phyloP scores from a whole-genome alignment of 805 yeast genomes.

The Teunomyces stri region DNA sequence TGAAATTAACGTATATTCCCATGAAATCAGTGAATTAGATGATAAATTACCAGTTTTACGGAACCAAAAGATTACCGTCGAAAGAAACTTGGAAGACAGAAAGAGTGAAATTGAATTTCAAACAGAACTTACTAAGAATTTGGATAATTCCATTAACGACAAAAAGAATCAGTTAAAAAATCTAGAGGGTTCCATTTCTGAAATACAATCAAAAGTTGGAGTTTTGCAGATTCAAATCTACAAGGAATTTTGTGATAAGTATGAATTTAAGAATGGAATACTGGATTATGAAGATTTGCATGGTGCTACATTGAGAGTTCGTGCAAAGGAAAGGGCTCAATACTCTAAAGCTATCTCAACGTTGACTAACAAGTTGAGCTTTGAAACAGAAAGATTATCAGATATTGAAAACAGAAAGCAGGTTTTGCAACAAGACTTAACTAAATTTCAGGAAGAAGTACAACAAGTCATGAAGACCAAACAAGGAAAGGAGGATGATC shows the following conservation, averaged over 20 bases:
- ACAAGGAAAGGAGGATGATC: slow-evolving; percentile 19
- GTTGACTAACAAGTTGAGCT: slow-evolving; percentile 57
- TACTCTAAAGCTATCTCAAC: slow-evolving; percentile 59
- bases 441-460: slow-evolving; percentile 33
- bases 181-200: slow-evolving; percentile 20
- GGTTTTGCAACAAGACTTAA: slow-evolving; percentile 40
- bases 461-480: slow-evolving; percentile 31
- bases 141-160: slow-evolving; percentile 16
- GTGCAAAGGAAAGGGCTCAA: slow-evolving; percentile 60
- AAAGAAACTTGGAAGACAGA: slow-evolving; percentile 45
- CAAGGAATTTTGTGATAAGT: slow-evolving; percentile 49
- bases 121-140: slow-evolving; percentile 18
- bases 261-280: slow-evolving; percentile 53
- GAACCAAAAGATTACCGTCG: slow-evolving; percentile 42
- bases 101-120: slow-evolving; percentile 54
- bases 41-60: slow-evolving; percentile 44
- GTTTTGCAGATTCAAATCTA: slow-evolving; percentile 47
- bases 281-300: slow-evolving; percentile 69
- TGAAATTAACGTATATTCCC: slow-evolving; percentile 54
- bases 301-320: slow-evolving; percentile 55
- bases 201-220: slow-evolving; percentile 16
- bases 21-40: slow-evolving; percentile 47
- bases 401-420: slow-evolving; percentile 50
- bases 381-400: slow-evolving; percentile 59
- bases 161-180: slow-evolving; percentile 13